Percentiles rank a stretch among this genome's conserved stretches.
phyloP scores from a whole-genome alignment of 805 yeast species.

The Kodamaea leandrae region DNA sequence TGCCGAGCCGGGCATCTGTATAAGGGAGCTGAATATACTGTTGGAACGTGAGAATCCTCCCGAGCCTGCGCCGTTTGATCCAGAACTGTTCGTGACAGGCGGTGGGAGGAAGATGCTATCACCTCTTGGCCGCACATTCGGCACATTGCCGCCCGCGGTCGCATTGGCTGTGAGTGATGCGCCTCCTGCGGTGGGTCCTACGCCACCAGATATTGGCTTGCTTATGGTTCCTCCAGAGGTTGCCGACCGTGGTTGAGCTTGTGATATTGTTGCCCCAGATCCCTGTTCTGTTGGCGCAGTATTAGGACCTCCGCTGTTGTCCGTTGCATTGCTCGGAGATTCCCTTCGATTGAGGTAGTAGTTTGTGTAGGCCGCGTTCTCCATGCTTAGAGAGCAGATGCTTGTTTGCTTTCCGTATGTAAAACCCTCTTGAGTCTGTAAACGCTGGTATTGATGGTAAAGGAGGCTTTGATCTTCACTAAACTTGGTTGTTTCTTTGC shows the following conservation, averaged over 20 bases:
- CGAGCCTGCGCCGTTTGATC: not conserved
- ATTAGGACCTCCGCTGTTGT: not conserved
- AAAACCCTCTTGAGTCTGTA: too few relatives aligned
- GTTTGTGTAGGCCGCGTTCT: conserved; percentile 8
- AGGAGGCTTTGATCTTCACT: too few relatives aligned
- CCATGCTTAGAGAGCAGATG: conserved; percentile 1
- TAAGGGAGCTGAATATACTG: conserved; percentile 28
- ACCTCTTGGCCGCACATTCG: conserved; percentile 30
- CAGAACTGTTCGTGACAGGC: conserved; percentile 4
- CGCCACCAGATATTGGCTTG: not conserved
- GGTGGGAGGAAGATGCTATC: conserved; percentile 18
- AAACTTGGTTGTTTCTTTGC: too few relatives aligned
- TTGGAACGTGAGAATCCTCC: conserved; percentile 11
- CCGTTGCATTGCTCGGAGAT: conserved; percentile 5
- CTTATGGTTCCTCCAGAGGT: not conserved
- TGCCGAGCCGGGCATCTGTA: conserved; percentile 37
- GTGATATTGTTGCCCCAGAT: not conserved
- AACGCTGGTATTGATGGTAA: too few relatives aligned
- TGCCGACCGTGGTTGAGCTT: not conserved
- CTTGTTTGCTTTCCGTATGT: not conserved
- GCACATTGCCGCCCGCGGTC: not conserved
- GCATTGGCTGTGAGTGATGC: not conserved
- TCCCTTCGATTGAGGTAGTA: conserved; percentile 9
- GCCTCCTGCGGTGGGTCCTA: not conserved
- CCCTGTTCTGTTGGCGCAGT: not conserved